Percentiles rank a stretch among this genome's conserved stretches.
Evolutionary conservation across 2,329 filamentous ascomycete species (phyloP).

Genomic region (Phyllosticta citrichinensis): DNA sequence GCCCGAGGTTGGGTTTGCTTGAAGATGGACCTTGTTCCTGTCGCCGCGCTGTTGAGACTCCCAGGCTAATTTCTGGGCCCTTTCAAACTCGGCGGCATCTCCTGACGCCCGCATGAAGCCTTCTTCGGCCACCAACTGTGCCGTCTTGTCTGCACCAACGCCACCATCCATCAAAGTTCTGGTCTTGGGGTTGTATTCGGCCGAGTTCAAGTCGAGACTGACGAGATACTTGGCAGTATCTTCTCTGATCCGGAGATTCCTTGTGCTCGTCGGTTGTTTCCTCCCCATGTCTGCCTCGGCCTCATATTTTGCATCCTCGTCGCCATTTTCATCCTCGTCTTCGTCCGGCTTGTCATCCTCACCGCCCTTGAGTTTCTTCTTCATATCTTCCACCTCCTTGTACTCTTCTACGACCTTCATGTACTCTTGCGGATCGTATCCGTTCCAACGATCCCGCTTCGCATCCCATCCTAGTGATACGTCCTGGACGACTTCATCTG

Average conservation of each 20-base stretch:
- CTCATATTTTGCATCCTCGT: conserved; percentile 61
- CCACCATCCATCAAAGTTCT: conserved; percentile 81
- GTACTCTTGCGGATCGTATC: conserved; percentile 88
- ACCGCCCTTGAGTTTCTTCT: conserved; percentile 34
- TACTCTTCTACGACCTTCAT: conserved; percentile 79
- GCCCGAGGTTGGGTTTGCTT: conserved; percentile 92
- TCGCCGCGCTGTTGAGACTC: conserved; percentile 79
- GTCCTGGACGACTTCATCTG: conserved; percentile 79
- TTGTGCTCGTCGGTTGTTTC: conserved; percentile 80
- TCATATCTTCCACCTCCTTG: conserved; percentile 72
- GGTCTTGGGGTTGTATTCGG: conserved; percentile 96
- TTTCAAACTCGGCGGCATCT: conserved; percentile 87
- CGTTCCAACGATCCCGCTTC: conserved; percentile 95
- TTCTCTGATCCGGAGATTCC: conserved; percentile 84
- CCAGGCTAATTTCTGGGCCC: conserved; percentile 85
- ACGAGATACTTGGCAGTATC: conserved; percentile 95
- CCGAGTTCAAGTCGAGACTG: conserved; percentile 90
- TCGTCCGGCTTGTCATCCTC: conserved; percentile 31
- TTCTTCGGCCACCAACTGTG: conserved; percentile 80
- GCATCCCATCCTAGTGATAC: conserved; percentile 91
- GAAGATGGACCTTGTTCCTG: conserved; percentile 74
- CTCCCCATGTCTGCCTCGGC: conserved; percentile 96
- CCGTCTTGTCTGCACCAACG: conserved; percentile 68
- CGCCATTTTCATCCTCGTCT: conserved; percentile 37
- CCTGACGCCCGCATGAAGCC: conserved; percentile 83